Base-by-base conservation (phyloP, 208 protist genomes). In the Acanthamoeba healyi region DNA sequence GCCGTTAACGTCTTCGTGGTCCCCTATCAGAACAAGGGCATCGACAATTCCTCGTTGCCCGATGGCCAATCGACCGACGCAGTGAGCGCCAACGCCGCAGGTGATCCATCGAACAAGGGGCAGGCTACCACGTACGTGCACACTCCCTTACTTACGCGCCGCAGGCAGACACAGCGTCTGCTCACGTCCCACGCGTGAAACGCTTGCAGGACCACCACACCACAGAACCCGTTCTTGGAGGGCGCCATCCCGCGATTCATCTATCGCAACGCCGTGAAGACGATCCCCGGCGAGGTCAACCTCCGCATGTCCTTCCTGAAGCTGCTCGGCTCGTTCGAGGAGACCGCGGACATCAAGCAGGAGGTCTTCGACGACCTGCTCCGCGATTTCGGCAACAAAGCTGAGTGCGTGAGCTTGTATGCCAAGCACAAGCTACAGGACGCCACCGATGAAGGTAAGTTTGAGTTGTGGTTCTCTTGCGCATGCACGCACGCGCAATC, bases 221-320 rank as follows among this genome's bases (percentile, higher is more conserved):
- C 12, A 42, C 17, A n/a, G n/a, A 88, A 88, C 36, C 79, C 79
- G 42, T 88, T 91, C 26, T 46, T 91, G 32, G 56, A 63, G 36
- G 84, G 84, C 36, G 84, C 84, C 56, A 72, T 91, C 24, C 84
- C 84, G 12, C 42, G 3, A 29, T 42, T 91, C 38, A 72, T 91
- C 22, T 91, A 67, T n/a, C 49, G 58, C 7, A 91, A 72, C 58
- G 84, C 56, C 15, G 29, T 63, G 15, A 54, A 87, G 49, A 56
- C 84, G 19, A 65, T 72, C 29, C 84, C 84, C 44, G 26, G 72
- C 36, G 49, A 26, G 38, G 26, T 29, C 14, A 7, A 29, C 34
- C 72, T 91, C 38, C 56, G 49, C 5, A 5, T 91, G 19, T 46
- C 34, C 17, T 91, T 91, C 58, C 56, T 91, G 54, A 32, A 61